Conservation (phyloP, 805 yeast genomes). For the Monosporozyma servazzii region DNA sequence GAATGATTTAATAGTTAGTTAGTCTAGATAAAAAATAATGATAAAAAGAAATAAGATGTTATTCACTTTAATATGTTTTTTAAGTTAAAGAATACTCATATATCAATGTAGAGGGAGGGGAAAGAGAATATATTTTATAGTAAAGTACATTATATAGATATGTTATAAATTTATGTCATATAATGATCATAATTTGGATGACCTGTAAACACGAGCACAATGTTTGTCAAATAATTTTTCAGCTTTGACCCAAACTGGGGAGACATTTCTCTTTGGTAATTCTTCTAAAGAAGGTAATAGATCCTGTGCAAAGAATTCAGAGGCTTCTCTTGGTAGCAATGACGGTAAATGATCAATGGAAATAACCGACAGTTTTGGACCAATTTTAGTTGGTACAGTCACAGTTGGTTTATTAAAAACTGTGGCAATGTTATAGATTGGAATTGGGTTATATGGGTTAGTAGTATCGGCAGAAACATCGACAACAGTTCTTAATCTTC, state of each 20-base stretch:
- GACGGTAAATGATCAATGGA: constrained; percentile 97
- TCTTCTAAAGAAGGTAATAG: constrained; percentile 81
- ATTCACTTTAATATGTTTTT: background rate
- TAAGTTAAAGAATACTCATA: background rate
- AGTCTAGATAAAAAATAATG: background rate
- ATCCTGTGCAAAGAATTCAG: constrained; percentile 83
- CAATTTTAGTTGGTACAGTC: constrained; percentile 61
- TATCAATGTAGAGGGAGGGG: background rate
- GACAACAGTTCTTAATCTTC: constrained; percentile 84
- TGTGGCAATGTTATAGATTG: constrained; percentile 85
- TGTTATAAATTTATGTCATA: background rate
- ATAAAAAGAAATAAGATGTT: background rate
- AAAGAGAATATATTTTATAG: background rate
- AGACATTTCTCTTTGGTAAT: constrained; percentile 68
- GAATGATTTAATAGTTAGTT: constrained; percentile 8
- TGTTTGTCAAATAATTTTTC: constrained; percentile 75
- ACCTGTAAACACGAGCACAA: constrained; percentile 57
- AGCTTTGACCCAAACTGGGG: constrained; percentile 91
- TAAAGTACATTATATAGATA: too few relatives aligned
- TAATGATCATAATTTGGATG: constrained; percentile 32
- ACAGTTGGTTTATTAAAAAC: constrained; percentile 89
- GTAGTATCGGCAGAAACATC: constrained; percentile 99
- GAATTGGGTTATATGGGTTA: constrained; percentile 95
- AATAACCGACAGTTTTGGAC: constrained; percentile 83
- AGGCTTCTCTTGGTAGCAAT: constrained; percentile 91